A percentile compares a stretch with the other conserved stretches of the same genome.
Evolutionary conservation across 345 rosid genomes (phyloP).

Genomic region (Camelina laxa): DNA sequence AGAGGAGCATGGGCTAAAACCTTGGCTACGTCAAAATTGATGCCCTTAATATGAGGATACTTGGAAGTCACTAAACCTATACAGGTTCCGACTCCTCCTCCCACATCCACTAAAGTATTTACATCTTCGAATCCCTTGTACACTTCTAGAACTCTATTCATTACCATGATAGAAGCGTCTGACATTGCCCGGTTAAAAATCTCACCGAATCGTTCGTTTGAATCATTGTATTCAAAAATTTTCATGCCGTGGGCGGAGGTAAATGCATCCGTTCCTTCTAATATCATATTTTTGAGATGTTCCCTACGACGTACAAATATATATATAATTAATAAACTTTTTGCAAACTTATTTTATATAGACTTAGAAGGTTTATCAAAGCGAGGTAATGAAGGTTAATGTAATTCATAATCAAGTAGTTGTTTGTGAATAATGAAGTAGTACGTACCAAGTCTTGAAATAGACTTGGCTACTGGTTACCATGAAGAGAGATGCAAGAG

Average conservation of each 20-base stretch:
- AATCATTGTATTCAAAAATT: background rate
- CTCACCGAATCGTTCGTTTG: background rate
- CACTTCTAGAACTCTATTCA: background rate
- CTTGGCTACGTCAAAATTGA: background rate
- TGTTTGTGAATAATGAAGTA: too few relatives aligned
- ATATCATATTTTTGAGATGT: background rate
- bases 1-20: background rate
- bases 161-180: too few relatives aligned
- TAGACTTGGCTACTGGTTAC: background rate
- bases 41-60: background rate
- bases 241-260: background rate
- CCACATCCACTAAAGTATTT: background rate
- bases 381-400: too few relatives aligned
- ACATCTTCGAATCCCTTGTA: background rate
- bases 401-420: too few relatives aligned
- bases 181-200: background rate
- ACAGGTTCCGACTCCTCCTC: background rate
- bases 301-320: background rate
- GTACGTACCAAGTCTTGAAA: background rate
- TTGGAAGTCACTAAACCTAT: background rate
- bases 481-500: background rate
- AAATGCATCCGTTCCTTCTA: background rate
- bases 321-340: too few relatives aligned
- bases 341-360: too few relatives aligned
- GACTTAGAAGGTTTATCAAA: too few relatives aligned